A percentile compares a stretch with the other conserved stretches of the same genome.
phyloP scores from a whole-genome alignment of 108 stramenopile species.

The Skeletonema tropicum region DNA sequence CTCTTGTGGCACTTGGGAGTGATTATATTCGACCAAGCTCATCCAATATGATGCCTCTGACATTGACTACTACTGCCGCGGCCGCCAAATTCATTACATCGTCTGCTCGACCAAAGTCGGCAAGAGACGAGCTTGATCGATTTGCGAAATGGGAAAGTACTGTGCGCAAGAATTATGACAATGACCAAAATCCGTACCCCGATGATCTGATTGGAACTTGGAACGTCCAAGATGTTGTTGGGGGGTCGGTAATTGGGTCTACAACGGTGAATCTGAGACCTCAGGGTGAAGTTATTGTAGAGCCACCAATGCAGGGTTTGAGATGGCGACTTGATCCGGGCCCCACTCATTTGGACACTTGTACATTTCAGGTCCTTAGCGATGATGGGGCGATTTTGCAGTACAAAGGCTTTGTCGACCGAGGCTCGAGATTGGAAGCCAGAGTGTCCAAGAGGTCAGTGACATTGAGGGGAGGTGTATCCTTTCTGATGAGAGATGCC shows the following conservation, averaged over 20 bases:
- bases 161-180: slow-evolving; percentile 50
- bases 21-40: slow-evolving; percentile 75
- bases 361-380: slow-evolving; percentile 83
- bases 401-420: slow-evolving; percentile 86
- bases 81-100: slow-evolving; percentile 42
- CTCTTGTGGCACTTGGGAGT: slow-evolving; percentile 76
- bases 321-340: slow-evolving; percentile 88
- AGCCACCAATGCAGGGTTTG: slow-evolving; percentile 78
- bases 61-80: slow-evolving; percentile 54
- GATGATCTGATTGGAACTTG: slow-evolving; percentile 81
- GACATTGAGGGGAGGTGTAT: slow-evolving; percentile 72
- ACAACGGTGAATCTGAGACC: slow-evolving; percentile 64
- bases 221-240: slow-evolving; percentile 82
- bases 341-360: slow-evolving; percentile 91
- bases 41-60: slow-evolving; percentile 30
- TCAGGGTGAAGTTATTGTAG: slow-evolving; percentile 65
- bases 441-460: slow-evolving; percentile 78
- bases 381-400: slow-evolving; percentile 81
- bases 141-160: slow-evolving; percentile 84
- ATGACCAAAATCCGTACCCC: slow-evolving; percentile 68
- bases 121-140: slow-evolving; percentile 76
- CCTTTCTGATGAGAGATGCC: slow-evolving; percentile 83
- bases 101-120: slow-evolving; percentile 60
- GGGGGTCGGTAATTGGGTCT: slow-evolving; percentile 76
- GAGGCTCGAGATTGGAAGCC: slow-evolving; percentile 86